Evolutionary conservation across 108 stramenopile species (phyloP).

Genomic region (Cyclotella cryptica): DNA sequence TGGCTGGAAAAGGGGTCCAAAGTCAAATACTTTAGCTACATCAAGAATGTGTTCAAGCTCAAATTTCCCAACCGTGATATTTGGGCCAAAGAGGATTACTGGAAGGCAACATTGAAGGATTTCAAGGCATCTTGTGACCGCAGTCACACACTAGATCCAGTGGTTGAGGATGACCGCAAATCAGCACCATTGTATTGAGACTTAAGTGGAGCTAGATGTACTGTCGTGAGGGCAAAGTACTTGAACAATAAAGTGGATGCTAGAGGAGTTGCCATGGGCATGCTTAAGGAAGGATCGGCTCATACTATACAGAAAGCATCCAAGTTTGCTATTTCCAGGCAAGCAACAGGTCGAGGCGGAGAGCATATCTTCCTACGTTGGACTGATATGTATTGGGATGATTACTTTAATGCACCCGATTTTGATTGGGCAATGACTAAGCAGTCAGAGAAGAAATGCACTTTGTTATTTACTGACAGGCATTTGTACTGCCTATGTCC

Average conservation of each 20-base stretch:
- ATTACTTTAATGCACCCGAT: slow-evolving; percentile 14
- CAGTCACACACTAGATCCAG: not conserved
- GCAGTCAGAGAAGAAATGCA: slow-evolving; percentile 9
- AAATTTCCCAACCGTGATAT: not conserved
- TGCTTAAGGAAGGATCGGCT: not conserved
- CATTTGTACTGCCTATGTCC: slow-evolving; percentile 14
- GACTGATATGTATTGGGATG: slow-evolving; percentile 5
- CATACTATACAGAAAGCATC: not conserved
- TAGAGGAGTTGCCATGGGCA: not conserved
- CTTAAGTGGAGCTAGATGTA: not conserved
- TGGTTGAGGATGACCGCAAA: not conserved
- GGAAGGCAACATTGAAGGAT: not conserved
- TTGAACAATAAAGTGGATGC: slow-evolving; percentile 6
- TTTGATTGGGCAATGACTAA: slow-evolving; percentile 20
- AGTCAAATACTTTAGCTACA: not conserved
- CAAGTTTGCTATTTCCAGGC: not conserved
- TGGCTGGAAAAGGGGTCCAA: not conserved
- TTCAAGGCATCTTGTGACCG: not conserved
- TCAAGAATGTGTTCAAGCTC: not conserved
- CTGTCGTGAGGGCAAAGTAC: slow-evolving; percentile 7
- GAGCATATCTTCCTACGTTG: slow-evolving; percentile 21
- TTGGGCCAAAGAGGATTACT: not conserved
- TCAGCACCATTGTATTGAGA: slow-evolving; percentile 5
- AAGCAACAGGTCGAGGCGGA: slow-evolving; percentile 14
- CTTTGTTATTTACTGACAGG: slow-evolving; percentile 5